phyloP scores from a whole-genome alignment of 192 early-diverging fungal genomes.

The Podila minutissima region DNA sequence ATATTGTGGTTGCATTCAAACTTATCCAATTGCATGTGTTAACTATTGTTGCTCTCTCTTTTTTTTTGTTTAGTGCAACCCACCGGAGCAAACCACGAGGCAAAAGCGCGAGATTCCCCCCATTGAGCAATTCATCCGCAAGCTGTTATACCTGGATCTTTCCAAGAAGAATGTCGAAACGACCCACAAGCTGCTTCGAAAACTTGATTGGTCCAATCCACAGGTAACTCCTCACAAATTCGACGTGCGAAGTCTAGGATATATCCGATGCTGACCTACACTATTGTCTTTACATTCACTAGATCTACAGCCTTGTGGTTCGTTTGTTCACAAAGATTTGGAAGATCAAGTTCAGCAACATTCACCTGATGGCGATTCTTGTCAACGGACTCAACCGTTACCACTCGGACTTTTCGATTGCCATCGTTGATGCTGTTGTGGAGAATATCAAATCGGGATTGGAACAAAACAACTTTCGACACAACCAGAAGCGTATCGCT shows the following conservation, averaged over 20 bases:
- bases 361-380: conserved; percentile 85
- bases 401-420: conserved; percentile 89
- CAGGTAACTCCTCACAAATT: conserved; percentile 25
- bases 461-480: conserved; percentile 92
- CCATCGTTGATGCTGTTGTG: conserved; percentile 85
- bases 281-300: not conserved
- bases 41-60: not conserved
- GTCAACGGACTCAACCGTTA: conserved; percentile 79
- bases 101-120: conserved; percentile 79
- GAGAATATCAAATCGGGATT: conserved; percentile 92
- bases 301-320: conserved; percentile 68
- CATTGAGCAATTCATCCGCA: conserved; percentile 88
- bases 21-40: not conserved
- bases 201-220: conserved; percentile 86
- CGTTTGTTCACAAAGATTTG: conserved; percentile 90
- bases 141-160: conserved; percentile 89
- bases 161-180: conserved; percentile 75
- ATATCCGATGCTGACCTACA: too few relatives aligned
- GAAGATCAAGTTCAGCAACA: conserved; percentile 92
- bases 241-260: not conserved
- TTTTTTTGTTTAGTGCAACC: conserved; percentile 69
- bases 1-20: not conserved
- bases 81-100: conserved; percentile 72
- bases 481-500: conserved; percentile 91
- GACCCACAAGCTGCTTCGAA: conserved; percentile 77